Evolutionary conservation across 225 moss, liverwort and hornwort genomes (phyloP), one percentile per base, ranked within the genome.

Genomic region (Anthoceros angustus): DNA sequence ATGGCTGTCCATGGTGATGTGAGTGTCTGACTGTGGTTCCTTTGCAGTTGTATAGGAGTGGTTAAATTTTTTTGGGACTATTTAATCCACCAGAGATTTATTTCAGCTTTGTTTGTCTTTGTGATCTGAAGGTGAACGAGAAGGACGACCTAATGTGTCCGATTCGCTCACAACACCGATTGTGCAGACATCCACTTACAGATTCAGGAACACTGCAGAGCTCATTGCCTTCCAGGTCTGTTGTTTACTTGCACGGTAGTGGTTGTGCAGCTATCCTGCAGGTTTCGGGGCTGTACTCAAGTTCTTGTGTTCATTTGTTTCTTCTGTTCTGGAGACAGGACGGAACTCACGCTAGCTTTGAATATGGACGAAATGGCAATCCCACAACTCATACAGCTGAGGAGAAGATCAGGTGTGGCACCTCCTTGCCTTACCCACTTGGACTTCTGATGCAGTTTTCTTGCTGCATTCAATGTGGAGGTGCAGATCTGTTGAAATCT

Each of bases 291-390:
- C 4, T 32, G 4, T 32, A 32, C 32, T 32, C 32, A 32, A 4
- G 4, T 32, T 4, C 32, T 32, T 32, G 18, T 41, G 41, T 2
- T 41, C 66, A 10, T 66, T 42, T 18, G 20, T 32, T 76, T n/a
- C n/a, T 20, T 41, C 40, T 39, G 68, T 42, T 69, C 41, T 25
- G 48, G 12, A 60, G 67, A 61, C 72, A 98, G 92, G 84, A 98
- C 66, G 95, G 95, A 11, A 86, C 74, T 14, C 80, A 86, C 68
- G 70, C 78, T 64, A 98, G 95, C 80, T 98, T 98, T 75, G 92
- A 92, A 80, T 98, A 98, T 63, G 95, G 95, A 40, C 88, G 95
- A 43, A 88, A 98, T 63, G 95, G 95, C 32, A 98, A 98, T 77
- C 95, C 95, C 20, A 98, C 95, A 45, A 98, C 95, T 23, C 77